These are phyloP conservation scores for Harringtonia aguacate DNA, from an alignment of 2,329 filamentous ascomycete species.

Conservation along the genomic window DNA sequence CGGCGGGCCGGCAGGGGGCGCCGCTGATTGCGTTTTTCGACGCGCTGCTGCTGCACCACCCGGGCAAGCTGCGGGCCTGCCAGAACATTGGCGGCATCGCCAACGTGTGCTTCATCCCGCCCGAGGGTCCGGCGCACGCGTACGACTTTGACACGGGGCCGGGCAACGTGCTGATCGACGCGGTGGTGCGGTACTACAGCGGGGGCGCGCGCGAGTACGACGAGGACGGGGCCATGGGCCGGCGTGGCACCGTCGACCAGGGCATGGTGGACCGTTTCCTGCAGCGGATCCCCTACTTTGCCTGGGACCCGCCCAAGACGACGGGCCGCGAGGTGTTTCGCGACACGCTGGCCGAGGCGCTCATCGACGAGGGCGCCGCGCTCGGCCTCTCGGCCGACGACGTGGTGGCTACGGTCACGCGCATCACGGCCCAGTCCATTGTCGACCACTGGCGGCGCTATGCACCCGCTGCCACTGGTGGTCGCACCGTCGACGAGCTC, in stretches of 20 bases:
- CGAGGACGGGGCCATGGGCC: slow-evolving; percentile 38
- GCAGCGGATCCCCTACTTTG: slow-evolving; percentile 35
- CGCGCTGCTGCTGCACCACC: slow-evolving; percentile 42
- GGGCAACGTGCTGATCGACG: slow-evolving; percentile 46
- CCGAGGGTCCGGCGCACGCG: slow-evolving; percentile 26
- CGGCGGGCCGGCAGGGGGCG: slow-evolving; percentile 42
- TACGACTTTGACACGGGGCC: slow-evolving; percentile 46
- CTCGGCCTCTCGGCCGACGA: slow-evolving; percentile 36
- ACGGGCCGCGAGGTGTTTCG: slow-evolving; percentile 48
- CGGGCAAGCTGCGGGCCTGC: slow-evolving; percentile 44
- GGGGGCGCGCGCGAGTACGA: slow-evolving; percentile 38
- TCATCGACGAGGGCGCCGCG: slow-evolving; percentile 35
- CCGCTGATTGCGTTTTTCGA: slow-evolving; percentile 49
- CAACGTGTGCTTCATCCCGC: slow-evolving; percentile 50
- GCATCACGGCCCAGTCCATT: slow-evolving; percentile 48
- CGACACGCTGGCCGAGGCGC: slow-evolving; percentile 40
- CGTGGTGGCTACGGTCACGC: slow-evolving; percentile 46
- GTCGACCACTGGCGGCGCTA: slow-evolving; percentile 37
- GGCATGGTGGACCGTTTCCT: slow-evolving; percentile 41
- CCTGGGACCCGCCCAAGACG: slow-evolving; percentile 39
- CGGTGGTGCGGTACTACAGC: slow-evolving; percentile 42
- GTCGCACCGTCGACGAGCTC: slow-evolving; percentile 33
- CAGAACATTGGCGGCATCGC: slow-evolving; percentile 53
- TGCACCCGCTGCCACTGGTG: slow-evolving; percentile 23
- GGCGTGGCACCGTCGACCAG: slow-evolving; percentile 36